Conservation (phyloP, 1,284 basidiomycete species). For the Pulchroboletus neoregius region DNA sequence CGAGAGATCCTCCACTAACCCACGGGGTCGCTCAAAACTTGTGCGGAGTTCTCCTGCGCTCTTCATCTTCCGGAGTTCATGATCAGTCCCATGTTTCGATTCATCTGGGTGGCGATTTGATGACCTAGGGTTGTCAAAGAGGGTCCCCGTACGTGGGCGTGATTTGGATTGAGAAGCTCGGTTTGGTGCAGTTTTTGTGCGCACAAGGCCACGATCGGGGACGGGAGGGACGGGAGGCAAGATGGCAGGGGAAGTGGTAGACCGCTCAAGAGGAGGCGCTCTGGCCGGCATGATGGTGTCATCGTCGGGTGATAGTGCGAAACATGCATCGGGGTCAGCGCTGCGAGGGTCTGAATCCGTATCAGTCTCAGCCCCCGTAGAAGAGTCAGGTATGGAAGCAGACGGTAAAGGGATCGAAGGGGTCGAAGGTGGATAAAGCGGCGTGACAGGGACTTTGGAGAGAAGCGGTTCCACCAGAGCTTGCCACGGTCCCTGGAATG, state of each 20-base stretch:
- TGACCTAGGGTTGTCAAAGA: constrained; percentile 25
- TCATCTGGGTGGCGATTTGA: constrained; percentile 35
- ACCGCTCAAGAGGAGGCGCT: constrained; percentile 48
- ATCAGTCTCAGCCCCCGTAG: constrained; percentile 48
- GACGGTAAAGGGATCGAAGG: constrained; percentile 54
- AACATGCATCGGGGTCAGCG: constrained; percentile 31
- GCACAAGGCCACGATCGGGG: constrained; percentile 46
- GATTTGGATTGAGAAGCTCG: constrained; percentile 53
- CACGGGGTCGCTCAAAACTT: constrained; percentile 34
- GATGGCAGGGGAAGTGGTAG: constrained; percentile 44
- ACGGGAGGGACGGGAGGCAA: constrained; percentile 30
- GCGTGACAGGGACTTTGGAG: constrained; percentile 55
- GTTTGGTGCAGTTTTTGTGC: constrained; percentile 71
- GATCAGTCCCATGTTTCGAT: constrained; percentile 44
- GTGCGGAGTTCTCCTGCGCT: constrained; percentile 77
- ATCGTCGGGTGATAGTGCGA: constrained; percentile 42
- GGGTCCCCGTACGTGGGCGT: constrained; percentile 28
- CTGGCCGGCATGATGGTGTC: constrained; percentile 69
- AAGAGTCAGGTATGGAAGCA: constrained; percentile 36
- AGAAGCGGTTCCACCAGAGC: constrained; percentile 81
- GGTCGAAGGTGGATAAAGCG: constrained; percentile 63
- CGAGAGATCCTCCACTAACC: constrained; percentile 16
- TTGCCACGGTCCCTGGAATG: constrained; percentile 89
- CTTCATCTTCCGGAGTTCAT: constrained; percentile 78
- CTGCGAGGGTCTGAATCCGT: constrained; percentile 51